Evolutionary conservation across 352 stramenopile genomes (phyloP), one percentile per base, ranked within the genome.

Genomic region (Phytophthora lateralis): DNA sequence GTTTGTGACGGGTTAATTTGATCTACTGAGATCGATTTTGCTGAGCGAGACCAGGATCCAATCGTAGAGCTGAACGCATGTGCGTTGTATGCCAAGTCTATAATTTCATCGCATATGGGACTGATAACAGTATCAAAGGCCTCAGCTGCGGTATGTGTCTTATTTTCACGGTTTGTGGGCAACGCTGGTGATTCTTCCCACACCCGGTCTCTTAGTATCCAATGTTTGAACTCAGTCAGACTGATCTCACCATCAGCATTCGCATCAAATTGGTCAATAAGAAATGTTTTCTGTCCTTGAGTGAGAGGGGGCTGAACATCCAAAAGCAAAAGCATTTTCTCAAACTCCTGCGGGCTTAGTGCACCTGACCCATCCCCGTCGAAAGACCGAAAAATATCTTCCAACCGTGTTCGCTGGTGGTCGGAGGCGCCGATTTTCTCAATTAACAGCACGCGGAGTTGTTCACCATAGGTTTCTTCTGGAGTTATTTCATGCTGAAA

Each of bases 241-340:
- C 80, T 90, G 20, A 95, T 77, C 57, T 89, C 78, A 0, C 77
- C 82, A 18, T 93, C 83, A 0, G 56, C 73, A 61, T 95, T 91
- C 0, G 72, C 60, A 55, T 93, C 85, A 42, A 95, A 91, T 18
- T 93, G 78, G 6, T 62, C 48, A 29, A 90, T 64, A 7, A 95
- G 54, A 37, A 70, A 82, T 0, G 62, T 24, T 15, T 75, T 71
- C 46, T 93, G 85, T 5, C 69, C 71, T 9, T 66, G 43, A 0
- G 66, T 89, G 1, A 95, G 62, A 2, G 71, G 48, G 15, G 85
- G 82, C 17, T 90, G 74, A 9, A 95, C 77, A 3, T 63, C 53
- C 17, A 95, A 53, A 8, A 65, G 30, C 10, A 47, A 21, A n/a
- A 93, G 55, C 18, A 84, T 82, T 27, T 59, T 73, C 0, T 72